Evolutionary conservation across 2,329 filamentous ascomycete genomes (phyloP).

Genomic region (Cryphonectria japonica): DNA sequence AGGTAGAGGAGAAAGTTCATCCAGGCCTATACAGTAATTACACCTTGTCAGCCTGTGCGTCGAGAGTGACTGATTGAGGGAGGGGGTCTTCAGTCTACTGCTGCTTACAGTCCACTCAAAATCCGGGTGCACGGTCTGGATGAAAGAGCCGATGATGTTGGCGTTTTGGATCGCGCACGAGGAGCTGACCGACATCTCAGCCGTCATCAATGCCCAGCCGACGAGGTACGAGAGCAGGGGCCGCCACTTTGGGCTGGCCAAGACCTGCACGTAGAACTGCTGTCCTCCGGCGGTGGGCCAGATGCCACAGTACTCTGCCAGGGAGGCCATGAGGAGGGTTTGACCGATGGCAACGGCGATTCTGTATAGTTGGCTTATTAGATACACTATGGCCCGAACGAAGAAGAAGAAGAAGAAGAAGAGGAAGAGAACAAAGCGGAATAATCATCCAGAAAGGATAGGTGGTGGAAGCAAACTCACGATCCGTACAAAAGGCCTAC

Average conservation of each 20-base stretch:
- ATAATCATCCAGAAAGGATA: not conserved
- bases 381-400: not conserved
- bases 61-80: too few species aligned
- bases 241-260: slow-evolving; percentile 15
- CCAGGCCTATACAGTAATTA: not conserved
- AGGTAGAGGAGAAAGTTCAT: slow-evolving; percentile 15
- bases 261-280: slow-evolving; percentile 13
- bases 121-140: slow-evolving; percentile 12
- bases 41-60: not conserved
- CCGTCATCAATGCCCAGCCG: slow-evolving; percentile 12
- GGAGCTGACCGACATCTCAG: slow-evolving; percentile 11
- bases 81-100: not conserved
- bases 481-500: slow-evolving; percentile 14
- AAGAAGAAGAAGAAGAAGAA: not conserved
- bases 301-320: slow-evolving; percentile 15
- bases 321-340: slow-evolving; percentile 13
- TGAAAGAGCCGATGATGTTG: slow-evolving; percentile 10
- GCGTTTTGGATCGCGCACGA: slow-evolving; percentile 11
- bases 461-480: not conserved
- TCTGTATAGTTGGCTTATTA: not conserved
- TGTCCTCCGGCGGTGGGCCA: slow-evolving; percentile 12
- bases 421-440: not conserved
- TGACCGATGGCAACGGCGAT: slow-evolving; percentile 11
- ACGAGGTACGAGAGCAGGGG: slow-evolving; percentile 15
- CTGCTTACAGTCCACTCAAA: slow-evolving; percentile 10